Evolutionary conservation across 73 alveolate species (phyloP), one percentile per base, ranked within the genome.

Genomic region (Symbiodinium pilosum): DNA sequence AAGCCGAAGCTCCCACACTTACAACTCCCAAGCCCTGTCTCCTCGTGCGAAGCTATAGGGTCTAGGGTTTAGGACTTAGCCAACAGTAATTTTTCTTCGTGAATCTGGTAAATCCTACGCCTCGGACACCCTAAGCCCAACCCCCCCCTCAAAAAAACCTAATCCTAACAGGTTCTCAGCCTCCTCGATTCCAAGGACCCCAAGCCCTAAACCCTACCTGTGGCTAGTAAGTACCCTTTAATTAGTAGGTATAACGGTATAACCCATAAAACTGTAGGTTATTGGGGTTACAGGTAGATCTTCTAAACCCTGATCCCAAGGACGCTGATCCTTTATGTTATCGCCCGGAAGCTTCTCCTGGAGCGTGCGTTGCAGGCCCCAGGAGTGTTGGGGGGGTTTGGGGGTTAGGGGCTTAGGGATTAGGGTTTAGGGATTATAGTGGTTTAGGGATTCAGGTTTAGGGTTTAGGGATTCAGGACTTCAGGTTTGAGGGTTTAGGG

Each of bases 341-440:
- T 85, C 93, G 93, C 93, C 93, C 73, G 93, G 77, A 85, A 85
- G 44, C 93, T 85, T 12, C 77, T 85, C 38, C 44, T 85, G 93
- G 93, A 85, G 38, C 32, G 93, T 43, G 59, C 59, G 52, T 47
- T 85, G 30, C 93, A 85, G 93, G 93, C 59, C 11, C 28, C 42
- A 9, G 8, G 40, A 0, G 18, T 75, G 12, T n/a, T 21, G 77
- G 36, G 38, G 75, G 32, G 32, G 73, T 16, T 16, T 56, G 26
- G 75, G 75, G 75, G 8, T 56, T 56, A 4, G 38, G 68, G 75
- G 75, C 32, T 56, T 4, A 56, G 75, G 59, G 75, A 6, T 56
- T 56, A 56, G 75, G 75, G 75, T 20, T 56, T 56, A 56, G 38
- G 75, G 75, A 6, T 47, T 47, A 47, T 6, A n/a, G n/a, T n/a